Evolutionary conservation across 768 basidiomycete genomes (phyloP), one percentile per base, ranked within the genome.

Genomic region (Lyophyllum atratum): DNA sequence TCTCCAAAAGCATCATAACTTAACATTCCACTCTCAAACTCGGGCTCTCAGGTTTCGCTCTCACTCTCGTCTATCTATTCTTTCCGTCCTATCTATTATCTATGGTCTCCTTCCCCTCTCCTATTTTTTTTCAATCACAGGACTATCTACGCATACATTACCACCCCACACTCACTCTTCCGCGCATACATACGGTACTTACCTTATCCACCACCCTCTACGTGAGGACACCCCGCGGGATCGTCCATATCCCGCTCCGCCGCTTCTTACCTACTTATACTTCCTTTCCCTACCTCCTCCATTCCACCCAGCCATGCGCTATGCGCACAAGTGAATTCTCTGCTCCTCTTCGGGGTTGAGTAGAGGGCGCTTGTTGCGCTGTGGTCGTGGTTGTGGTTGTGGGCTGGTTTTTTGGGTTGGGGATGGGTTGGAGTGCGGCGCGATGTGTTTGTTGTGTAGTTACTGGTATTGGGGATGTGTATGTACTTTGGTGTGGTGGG

Each of bases 321-420:
- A 7, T 51, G 57, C 51, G 54, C 51, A 51, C 24, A 44, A 50
- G 60, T 54, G 60, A 64, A 64, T 64, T 56, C 60, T 64, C 60
- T 64, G 63, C 63, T 64, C 63, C 63, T 55, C 60, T 64, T 59
- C 60, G 60, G 63, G 63, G 63, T 64, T 59, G 56, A 61, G 60
- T 58, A 61, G 60, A 61, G 60, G 60, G 60, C 60, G 54, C 53
- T 44, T 55, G 48, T 45, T 55, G 47, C 40, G 33, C 24, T 26
- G 21, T 39, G 52, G 7, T 53, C 21, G 17, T n/a, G 37, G 49
- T 39, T 14, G 34, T 40, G 48, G 43, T 25, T 14, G 22, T 44
- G 43, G 46, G 29, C n/a, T 47, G 4, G 25, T 26, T 47, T 24
- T 37, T 37, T 7, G 34, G 34, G 31, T 33, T 6, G 31, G 12